Evolutionary conservation across 345 rosid genomes (phyloP).

Genomic region (Excoecaria cochinchinensis): DNA sequence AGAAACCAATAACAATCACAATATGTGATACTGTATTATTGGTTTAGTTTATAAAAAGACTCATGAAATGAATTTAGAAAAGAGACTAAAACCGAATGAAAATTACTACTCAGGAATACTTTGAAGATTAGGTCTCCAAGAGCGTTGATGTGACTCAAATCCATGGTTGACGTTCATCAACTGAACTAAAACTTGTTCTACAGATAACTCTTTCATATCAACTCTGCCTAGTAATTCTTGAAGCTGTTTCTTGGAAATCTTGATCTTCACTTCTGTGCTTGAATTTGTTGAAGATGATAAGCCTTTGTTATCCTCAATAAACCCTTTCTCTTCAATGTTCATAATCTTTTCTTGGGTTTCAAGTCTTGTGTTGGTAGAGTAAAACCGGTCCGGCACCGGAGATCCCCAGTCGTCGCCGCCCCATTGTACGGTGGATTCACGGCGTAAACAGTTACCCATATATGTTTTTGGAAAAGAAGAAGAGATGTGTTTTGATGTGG

Average conservation of each 20-base stretch:
- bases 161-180: constrained; percentile 18
- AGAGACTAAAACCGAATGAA: not conserved
- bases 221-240: constrained; percentile 48
- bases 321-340: constrained; percentile 10
- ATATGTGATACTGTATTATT: not conserved
- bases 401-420: constrained; percentile 56
- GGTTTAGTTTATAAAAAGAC: too few relatives aligned
- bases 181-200: constrained; percentile 42
- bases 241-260: constrained; percentile 54
- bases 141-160: constrained; percentile 29
- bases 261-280: constrained; percentile 44
- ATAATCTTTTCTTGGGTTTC: not conserved
- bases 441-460: constrained; percentile 57
- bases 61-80: not conserved
- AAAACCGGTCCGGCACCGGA: not conserved
- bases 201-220: constrained; percentile 39
- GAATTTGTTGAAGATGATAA: not conserved
- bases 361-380: not conserved
- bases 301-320: not conserved
- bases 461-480: not conserved
- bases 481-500: not conserved
- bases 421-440: constrained; percentile 42
- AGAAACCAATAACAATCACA: too few relatives aligned
- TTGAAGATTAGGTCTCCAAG: constrained; percentile 64
- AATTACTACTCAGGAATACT: constrained; percentile 58